These are phyloP conservation scores for Sideroxylon spinosum DNA, from an alignment of 179 eudicot genomes.

Conservation along the genomic window DNA sequence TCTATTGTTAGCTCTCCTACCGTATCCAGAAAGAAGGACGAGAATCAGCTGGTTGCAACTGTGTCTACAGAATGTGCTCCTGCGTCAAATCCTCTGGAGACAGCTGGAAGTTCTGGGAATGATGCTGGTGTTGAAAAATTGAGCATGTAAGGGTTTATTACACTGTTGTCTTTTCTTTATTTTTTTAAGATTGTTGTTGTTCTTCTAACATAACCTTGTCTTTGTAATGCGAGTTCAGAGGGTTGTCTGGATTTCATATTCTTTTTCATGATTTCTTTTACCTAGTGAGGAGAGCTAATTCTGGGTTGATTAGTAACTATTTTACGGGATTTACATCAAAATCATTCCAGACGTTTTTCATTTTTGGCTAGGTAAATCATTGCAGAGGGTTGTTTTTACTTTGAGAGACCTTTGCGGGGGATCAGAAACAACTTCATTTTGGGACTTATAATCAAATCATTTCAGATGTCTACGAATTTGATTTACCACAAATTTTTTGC, in stretches of 20 bases:
- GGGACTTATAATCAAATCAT: not conserved
- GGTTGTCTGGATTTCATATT: not conserved
- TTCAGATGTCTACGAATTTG: not conserved
- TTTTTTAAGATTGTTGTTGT: not conserved
- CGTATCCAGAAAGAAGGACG: conserved; percentile 29
- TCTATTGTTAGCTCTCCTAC: conserved; percentile 33
- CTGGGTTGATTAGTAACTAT: not conserved
- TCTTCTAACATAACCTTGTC: not conserved
- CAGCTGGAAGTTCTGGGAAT: conserved; percentile 39
- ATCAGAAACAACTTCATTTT: not conserved
- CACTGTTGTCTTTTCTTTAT: not conserved
- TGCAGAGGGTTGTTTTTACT: not conserved
- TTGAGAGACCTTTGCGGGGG: not conserved
- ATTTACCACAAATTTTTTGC: not conserved
- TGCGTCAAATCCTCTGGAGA: conserved; percentile 30
- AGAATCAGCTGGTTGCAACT: conserved; percentile 19
- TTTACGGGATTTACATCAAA: not conserved
- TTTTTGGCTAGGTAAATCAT: too few relatives aligned
- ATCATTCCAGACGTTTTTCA: not conserved
- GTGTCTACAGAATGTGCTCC: conserved; percentile 29
- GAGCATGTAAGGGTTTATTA: conserved; percentile 45
- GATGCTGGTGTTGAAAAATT: conserved; percentile 50
- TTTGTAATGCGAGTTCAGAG: not conserved
- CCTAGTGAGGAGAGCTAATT: not conserved
- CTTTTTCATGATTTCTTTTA: conserved; percentile 3